Evolutionary conservation across 1,139 yeast species (phyloP).

Genomic region (Saccharomyces hybrid): DNA sequence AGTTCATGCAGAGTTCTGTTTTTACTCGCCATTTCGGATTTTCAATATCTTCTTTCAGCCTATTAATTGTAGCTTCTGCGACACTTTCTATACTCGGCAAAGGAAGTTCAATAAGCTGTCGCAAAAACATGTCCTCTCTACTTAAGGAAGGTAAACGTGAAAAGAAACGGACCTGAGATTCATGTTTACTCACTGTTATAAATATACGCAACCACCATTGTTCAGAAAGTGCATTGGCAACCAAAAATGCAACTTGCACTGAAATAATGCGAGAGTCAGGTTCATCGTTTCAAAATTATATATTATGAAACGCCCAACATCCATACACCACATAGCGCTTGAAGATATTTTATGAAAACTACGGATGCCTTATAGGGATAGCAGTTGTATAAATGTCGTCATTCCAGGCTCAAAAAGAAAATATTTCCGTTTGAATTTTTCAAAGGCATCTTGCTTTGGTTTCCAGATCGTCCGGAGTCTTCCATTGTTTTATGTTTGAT

Average conservation of each 20-base stretch:
- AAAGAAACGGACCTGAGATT: background rate
- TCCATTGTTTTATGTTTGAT: background rate
- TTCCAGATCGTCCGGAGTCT: too few species aligned
- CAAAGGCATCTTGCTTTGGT: too few species aligned
- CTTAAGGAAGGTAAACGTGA: background rate
- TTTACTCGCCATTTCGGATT: background rate
- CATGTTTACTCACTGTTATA: background rate
- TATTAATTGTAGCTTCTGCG: background rate
- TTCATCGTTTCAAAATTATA: too few species aligned
- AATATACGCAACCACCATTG: background rate
- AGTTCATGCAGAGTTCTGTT: conserved; percentile 37
- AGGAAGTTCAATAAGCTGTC: background rate
- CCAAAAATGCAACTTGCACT: background rate
- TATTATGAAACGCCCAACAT: too few species aligned
- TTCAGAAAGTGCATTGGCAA: background rate
- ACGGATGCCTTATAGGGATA: background rate
- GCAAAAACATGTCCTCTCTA: background rate
- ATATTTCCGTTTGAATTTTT: background rate
- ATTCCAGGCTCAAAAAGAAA: background rate
- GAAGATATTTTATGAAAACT: too few species aligned
- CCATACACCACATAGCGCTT: too few species aligned
- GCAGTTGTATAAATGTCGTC: background rate
- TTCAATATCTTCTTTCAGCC: background rate
- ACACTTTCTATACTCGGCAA: background rate
- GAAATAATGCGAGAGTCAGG: background rate